Conservation (phyloP, 768 basidiomycete species). For the Cytidiella melzeri region DNA sequence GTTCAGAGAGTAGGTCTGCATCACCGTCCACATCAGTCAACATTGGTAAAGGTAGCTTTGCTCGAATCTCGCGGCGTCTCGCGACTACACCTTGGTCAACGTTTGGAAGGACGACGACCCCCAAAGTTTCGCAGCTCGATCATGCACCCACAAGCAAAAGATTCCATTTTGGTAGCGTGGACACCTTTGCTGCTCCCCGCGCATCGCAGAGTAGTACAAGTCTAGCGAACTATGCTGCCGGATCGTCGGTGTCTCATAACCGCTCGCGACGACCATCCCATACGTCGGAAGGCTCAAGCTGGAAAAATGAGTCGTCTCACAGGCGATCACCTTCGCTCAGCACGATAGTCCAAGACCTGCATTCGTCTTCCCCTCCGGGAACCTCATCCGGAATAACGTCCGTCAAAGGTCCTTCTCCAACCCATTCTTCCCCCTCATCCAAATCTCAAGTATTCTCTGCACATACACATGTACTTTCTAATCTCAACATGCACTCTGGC, state of each 20-base stretch:
- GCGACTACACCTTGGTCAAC: constrained; percentile 4
- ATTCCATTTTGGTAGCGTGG: constrained; percentile 5
- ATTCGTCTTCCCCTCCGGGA: constrained; percentile 5
- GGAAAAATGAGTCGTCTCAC: background rate
- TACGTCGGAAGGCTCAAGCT: constrained; percentile 1
- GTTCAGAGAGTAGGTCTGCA: background rate
- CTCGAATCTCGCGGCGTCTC: constrained; percentile 5
- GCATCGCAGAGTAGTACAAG: background rate
- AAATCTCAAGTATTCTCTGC: constrained; percentile 11
- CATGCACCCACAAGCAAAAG: background rate
- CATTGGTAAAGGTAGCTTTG: background rate
- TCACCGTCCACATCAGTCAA: background rate
- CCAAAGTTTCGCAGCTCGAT: background rate
- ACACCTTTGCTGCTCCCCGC: constrained; percentile 7
- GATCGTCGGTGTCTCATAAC: background rate
- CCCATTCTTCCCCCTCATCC: constrained; percentile 12
- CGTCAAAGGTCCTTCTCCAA: constrained; percentile 5
- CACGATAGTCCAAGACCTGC: background rate
- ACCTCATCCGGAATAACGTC: constrained; percentile 14
- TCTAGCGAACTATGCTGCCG: background rate
- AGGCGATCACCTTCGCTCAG: constrained; percentile 1
- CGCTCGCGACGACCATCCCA: constrained; percentile 1
- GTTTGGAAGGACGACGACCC: constrained; percentile 5
- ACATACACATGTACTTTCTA: constrained; percentile 8
- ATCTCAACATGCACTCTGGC: constrained; percentile 12